Base-by-base conservation (phyloP, 179 eudicot species). In the Carnegiea gigantea region DNA sequence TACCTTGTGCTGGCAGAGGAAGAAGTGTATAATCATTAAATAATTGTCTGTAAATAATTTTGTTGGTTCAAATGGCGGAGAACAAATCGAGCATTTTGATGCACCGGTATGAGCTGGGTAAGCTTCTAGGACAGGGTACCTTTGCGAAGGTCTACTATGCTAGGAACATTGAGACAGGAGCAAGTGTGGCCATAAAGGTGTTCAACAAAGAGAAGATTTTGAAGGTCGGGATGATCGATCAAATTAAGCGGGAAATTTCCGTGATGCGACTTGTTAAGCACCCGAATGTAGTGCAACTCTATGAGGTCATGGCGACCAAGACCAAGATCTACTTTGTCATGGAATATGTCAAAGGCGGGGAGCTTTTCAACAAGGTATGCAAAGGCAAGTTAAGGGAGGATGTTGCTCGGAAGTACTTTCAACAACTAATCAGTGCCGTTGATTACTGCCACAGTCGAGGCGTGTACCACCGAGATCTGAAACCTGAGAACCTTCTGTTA, bases 381-480 rank as follows among this genome's bases (percentile, higher is more conserved):
- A 90, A 88, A 81, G 92, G 93, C 36, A 88, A 78, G 84, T 84
- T 91, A 15, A 87, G 82, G 84, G 92, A 84, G 77, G 89, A 88
- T 79, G 83, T 81, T 70, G 91, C 92, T 2, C 73, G 90, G 62
- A 91, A 88, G 76, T 87, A 88, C 76, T 91, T 91, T 68, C 93
- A 86, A 54, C 93, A 91, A 81, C 79, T 91, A 54, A 87, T 91
- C 48, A 84, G 88, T 17, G 92, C 93, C 1, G 88, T 91, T 64
- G 93, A 91, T 77, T 91, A 86, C 84, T 91, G 94, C 77, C 94
- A 91, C 54, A 90, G 94, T 70, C 84, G 92, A 77, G 92, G 92
- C 3, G 94, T 91, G 6, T 91, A 90, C 79, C 92, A 91, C 84
- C 84, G 92, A 18, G 93, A 91, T 82, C 62, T 91, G 71, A 91